phyloP scores from a whole-genome alignment of 805 yeast species.

The Ogataea populi-albae region DNA sequence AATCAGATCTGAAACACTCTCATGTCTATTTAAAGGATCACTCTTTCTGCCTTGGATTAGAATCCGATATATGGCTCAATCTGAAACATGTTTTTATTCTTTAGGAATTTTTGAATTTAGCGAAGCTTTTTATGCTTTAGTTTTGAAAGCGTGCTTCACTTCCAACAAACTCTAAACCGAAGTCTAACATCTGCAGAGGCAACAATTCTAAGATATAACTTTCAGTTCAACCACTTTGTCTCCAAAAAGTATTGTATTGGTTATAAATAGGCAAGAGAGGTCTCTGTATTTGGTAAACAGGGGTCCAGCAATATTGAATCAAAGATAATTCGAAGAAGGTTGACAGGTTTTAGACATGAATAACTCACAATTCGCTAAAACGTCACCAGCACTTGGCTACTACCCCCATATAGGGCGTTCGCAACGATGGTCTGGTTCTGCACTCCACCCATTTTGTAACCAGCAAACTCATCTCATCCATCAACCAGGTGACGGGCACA shows the following conservation, averaged over 20 bases:
- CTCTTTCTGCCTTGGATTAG: too few relatives aligned
- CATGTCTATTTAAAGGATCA: too few relatives aligned
- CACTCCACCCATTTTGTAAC: conserved; percentile 2
- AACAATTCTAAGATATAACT: not conserved
- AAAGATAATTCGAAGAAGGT: not conserved
- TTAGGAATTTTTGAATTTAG: too few relatives aligned
- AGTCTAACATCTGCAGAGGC: conserved; percentile 6
- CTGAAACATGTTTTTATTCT: too few relatives aligned
- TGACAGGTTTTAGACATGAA: conserved; percentile 6
- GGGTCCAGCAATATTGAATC: not conserved
- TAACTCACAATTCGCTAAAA: conserved; percentile 11
- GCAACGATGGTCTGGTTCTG: conserved; percentile 12
- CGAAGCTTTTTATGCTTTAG: too few relatives aligned
- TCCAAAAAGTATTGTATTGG: conserved; percentile 1
- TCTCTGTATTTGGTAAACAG: conserved; percentile 1
- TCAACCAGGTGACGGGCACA: conserved; percentile 25
- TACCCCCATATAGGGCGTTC: conserved; percentile 6
- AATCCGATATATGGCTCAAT: too few relatives aligned
- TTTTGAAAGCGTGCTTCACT: too few relatives aligned
- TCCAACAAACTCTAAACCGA: too few relatives aligned
- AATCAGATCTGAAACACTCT: too few relatives aligned
- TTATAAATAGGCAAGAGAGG: conserved; percentile 5
- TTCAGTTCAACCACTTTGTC: not conserved
- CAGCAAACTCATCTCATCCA: conserved; percentile 6
- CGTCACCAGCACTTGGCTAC: conserved; percentile 2